Conservation (phyloP, 768 basidiomycete species). For the Tulasnella calospora region DNA sequence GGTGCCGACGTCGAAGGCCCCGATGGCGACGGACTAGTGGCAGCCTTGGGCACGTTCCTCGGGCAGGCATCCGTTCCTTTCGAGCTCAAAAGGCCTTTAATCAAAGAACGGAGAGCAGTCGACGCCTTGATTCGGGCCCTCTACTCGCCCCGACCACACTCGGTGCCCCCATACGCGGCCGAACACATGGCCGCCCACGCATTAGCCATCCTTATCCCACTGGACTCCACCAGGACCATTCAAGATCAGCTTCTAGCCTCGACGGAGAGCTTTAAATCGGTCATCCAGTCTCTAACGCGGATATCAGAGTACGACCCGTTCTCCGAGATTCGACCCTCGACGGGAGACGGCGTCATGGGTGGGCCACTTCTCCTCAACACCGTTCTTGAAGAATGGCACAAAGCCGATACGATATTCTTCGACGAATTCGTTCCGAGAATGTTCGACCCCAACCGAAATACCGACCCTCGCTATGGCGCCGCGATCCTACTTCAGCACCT, state of each 20-base stretch:
- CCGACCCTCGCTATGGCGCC: neutral
- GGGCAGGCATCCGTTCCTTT: neutral
- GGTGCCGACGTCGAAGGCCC: neutral
- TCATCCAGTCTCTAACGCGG: neutral
- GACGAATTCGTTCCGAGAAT: slow-evolving; percentile 1
- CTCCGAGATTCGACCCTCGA: neutral
- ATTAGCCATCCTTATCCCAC: neutral
- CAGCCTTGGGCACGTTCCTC: neutral
- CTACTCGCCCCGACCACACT: neutral
- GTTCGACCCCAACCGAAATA: neutral
- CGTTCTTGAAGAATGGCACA: neutral
- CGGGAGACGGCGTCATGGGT: neutral
- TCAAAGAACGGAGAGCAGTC: neutral
- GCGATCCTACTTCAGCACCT: neutral
- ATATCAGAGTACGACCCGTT: neutral
- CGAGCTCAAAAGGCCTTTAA: neutral
- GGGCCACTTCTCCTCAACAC: neutral
- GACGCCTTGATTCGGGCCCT: neutral
- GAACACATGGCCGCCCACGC: neutral
- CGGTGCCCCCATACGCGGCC: neutral
- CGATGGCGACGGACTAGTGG: neutral
- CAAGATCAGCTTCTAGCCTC: neutral
- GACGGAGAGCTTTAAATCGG: neutral
- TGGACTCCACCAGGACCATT: neutral
- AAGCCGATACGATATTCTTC: neutral